These are phyloP conservation scores for Fomitopsis pinicola DNA, from an alignment of 1,284 basidiomycete genomes.

Conservation along the genomic window DNA sequence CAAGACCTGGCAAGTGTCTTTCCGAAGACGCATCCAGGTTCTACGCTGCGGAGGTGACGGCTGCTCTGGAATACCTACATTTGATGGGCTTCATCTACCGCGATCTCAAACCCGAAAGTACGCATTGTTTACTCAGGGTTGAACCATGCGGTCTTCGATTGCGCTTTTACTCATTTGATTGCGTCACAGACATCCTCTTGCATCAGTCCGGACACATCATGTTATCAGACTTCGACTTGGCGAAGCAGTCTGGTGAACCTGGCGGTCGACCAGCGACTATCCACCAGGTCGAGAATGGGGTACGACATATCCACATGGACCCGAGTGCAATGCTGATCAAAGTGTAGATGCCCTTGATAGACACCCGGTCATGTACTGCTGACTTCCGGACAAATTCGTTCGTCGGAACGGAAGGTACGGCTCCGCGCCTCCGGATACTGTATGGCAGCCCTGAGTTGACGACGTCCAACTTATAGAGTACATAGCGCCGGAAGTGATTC, in stretches of 20 bases:
- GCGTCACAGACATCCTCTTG: conserved; percentile 83
- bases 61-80: conserved; percentile 97
- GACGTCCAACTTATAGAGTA: conserved; percentile 61
- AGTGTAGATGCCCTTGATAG: conserved; percentile 78
- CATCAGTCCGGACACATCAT: conserved; percentile 99
- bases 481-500: conserved; percentile 98
- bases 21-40: conserved; percentile 94
- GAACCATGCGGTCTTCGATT: background rate
- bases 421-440: conserved; percentile 15
- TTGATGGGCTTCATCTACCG: conserved; percentile 99
- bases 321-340: conserved; percentile 15
- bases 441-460: conserved; percentile 1
- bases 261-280: conserved; percentile 90
- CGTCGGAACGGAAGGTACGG: conserved; percentile 93
- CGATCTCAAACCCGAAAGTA: conserved; percentile 99
- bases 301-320: conserved; percentile 29
- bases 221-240: conserved; percentile 99
- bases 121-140: conserved; percentile 30
- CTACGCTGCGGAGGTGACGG: conserved; percentile 98
- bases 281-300: conserved; percentile 87
- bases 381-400: conserved; percentile 99
- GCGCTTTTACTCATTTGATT: background rate
- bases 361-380: conserved; percentile 96
- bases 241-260: conserved; percentile 88
- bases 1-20: conserved; percentile 92